Percentiles rank a stretch among this genome's conserved stretches.
These are phyloP conservation scores for Myxozyma geophila DNA, from an alignment of 805 yeast genomes.

Conservation along the genomic window DNA sequence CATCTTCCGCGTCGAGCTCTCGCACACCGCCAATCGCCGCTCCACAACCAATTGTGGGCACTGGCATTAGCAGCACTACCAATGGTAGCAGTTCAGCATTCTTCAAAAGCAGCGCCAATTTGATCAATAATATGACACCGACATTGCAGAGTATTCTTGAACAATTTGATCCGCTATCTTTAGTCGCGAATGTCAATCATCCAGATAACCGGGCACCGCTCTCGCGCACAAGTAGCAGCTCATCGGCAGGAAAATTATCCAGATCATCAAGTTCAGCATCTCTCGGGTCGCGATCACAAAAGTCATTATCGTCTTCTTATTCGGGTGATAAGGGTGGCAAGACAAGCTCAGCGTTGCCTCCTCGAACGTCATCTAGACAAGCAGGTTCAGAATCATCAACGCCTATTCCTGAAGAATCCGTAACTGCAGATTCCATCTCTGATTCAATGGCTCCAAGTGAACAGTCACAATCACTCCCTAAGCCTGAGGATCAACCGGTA, in stretches of 20 bases:
- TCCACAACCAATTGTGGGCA: constrained; percentile 30
- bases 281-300: background rate
- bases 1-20: constrained; percentile 3
- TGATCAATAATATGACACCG: constrained; percentile 14
- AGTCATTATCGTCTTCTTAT: background rate
- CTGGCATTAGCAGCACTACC: constrained; percentile 17
- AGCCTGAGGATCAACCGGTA: constrained; percentile 42
- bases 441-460: background rate
- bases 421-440: background rate
- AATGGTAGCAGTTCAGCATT: constrained; percentile 12
- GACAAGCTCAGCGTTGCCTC: background rate
- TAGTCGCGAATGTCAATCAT: constrained; percentile 14
- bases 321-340: background rate
- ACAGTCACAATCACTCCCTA: constrained; percentile 21
- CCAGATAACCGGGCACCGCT: constrained; percentile 18
- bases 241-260: constrained; percentile 1
- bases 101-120: background rate
- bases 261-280: constrained; percentile 18
- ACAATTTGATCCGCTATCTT: constrained; percentile 41
- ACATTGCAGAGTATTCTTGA: constrained; percentile 35
- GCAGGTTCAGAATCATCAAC: background rate
- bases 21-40: constrained; percentile 25
- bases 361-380: constrained; percentile 12
- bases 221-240: constrained; percentile 10
- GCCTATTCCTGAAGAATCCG: background rate